phyloP scores from a whole-genome alignment of 2,329 filamentous ascomycete species.

The Trichoderma hamatum region DNA sequence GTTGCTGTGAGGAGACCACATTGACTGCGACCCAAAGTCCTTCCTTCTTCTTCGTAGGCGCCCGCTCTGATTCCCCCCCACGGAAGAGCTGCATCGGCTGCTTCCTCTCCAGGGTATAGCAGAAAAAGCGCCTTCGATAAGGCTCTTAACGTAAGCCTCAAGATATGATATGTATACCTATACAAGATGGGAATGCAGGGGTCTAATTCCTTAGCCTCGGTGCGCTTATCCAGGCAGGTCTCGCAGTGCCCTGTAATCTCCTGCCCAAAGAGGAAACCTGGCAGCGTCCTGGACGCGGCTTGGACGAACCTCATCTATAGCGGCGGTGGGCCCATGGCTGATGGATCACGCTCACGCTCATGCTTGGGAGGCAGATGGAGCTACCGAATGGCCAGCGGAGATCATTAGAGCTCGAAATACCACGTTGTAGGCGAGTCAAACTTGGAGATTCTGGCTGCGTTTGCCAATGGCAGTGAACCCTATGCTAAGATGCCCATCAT shows the following conservation, averaged over 20 bases:
- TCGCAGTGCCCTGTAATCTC: not conserved
- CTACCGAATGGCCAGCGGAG: not conserved
- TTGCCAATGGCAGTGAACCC: not conserved
- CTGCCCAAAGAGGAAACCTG: conserved; percentile 15
- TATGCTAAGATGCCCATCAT: not conserved
- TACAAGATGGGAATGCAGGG: conserved; percentile 9
- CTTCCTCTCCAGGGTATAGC: not conserved
- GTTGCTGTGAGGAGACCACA: not conserved
- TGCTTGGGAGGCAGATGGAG: not conserved
- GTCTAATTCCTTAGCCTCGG: conserved; percentile 8
- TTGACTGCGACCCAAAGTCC: not conserved
- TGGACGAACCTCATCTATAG: not conserved
- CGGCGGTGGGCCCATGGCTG: not conserved
- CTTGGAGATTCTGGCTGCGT: not conserved
- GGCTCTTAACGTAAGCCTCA: not conserved
- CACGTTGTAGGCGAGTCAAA: conserved; percentile 10
- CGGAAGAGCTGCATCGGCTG: not conserved
- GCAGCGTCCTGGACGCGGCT: not conserved
- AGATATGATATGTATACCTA: not conserved
- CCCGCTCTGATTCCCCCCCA: not conserved
- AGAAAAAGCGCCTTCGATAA: not conserved
- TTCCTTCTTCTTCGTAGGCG: not conserved
- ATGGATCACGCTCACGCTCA: conserved; percentile 15
- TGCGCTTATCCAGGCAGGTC: conserved; percentile 21
- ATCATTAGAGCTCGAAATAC: not conserved